phyloP scores from a whole-genome alignment of 202 grass and related monocot species.

The Saccharum hybrid region DNA sequence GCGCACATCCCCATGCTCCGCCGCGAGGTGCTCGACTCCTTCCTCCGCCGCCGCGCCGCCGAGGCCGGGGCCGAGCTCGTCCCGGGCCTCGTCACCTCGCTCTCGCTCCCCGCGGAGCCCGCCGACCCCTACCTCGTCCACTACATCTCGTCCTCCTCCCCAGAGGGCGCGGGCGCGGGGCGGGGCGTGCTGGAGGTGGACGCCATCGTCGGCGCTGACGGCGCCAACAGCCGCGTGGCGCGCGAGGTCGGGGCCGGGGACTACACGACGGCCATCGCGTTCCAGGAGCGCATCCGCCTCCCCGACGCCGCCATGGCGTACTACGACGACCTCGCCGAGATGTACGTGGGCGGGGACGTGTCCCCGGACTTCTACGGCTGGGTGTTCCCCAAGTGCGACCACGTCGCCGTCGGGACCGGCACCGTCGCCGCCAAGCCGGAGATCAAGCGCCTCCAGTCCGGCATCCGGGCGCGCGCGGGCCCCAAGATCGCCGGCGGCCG shows the following conservation, averaged over 20 bases:
- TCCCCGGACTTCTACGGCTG: constrained; percentile 97
- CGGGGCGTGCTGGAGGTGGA: constrained; percentile 64
- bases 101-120: constrained; percentile 59
- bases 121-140: constrained; percentile 74
- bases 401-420: constrained; percentile 89
- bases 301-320: constrained; percentile 67
- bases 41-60: constrained; percentile 69
- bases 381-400: constrained; percentile 99
- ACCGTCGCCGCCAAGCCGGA: constrained; percentile 77
- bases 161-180: neutral
- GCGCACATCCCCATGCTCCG: constrained; percentile 95
- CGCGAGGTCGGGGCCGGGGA: constrained; percentile 69
- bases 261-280: constrained; percentile 91
- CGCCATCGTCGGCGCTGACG: constrained; percentile 85
- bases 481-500: constrained; percentile 69
- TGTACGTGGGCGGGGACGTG: constrained; percentile 89
- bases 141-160: constrained; percentile 64
- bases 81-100: constrained; percentile 73
- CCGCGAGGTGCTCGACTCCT: constrained; percentile 91
- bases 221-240: constrained; percentile 90
- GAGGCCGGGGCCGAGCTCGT: constrained; percentile 63
- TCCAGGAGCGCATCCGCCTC: constrained; percentile 94
- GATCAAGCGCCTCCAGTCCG: constrained; percentile 71
- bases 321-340: constrained; percentile 93
- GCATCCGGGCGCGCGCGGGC: constrained; percentile 64